Conservation (phyloP, 352 stramenopile species). For the Plasmopara viticola region DNA sequence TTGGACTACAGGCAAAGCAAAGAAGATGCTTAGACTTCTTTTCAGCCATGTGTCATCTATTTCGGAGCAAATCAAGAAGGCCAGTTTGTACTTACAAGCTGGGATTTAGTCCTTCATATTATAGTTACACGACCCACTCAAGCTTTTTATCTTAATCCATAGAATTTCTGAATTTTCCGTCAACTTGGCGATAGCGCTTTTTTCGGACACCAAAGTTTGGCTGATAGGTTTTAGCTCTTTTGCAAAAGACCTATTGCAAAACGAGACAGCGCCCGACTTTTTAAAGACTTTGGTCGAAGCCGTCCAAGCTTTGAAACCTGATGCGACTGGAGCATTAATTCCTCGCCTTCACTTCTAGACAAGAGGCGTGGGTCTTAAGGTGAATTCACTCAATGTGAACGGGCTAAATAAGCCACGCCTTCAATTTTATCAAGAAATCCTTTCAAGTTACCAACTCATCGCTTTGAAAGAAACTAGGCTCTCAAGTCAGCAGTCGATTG, state of each 20-base stretch:
- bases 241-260: background rate
- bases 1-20: background rate
- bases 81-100: background rate
- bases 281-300: background rate
- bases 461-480: constrained; percentile 2
- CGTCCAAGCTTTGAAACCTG: background rate
- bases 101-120: background rate
- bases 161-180: background rate
- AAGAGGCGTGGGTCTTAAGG: background rate
- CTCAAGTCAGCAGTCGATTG: background rate
- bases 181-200: background rate
- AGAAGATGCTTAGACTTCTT: background rate
- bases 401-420: background rate
- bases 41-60: background rate
- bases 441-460: background rate
- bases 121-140: background rate
- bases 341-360: background rate
- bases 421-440: background rate
- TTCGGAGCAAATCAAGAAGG: background rate
- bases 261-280: background rate
- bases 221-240: background rate
- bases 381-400: constrained; percentile 1
- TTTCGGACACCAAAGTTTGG: background rate
- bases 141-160: background rate
- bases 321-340: background rate